Percentiles rank a stretch among this genome's conserved stretches.
phyloP scores from a whole-genome alignment of 2,329 filamentous ascomycete genomes.

The Pestalotiopsis sp. region DNA sequence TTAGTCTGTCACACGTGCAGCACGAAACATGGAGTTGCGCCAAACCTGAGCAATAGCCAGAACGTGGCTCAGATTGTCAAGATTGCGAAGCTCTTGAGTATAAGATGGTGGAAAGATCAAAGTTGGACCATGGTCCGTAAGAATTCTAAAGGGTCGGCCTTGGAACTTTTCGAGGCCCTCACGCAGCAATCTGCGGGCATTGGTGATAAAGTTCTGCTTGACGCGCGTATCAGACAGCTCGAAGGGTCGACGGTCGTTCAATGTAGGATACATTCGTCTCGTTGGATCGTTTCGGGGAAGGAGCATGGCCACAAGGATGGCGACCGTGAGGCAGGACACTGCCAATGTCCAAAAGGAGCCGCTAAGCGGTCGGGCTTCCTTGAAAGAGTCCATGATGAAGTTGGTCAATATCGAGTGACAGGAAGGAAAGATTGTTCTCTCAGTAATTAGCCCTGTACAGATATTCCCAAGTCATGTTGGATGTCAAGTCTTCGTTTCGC shows the following conservation, averaged over 20 bases:
- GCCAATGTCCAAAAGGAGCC: not conserved
- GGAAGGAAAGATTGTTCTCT: not conserved
- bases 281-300: not conserved
- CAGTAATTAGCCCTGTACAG: no score
- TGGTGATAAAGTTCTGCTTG: slow-evolving; percentile 2
- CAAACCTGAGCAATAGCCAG: not conserved
- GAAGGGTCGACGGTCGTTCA: slow-evolving; percentile 1
- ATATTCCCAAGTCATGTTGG: not conserved
- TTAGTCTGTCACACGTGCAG: not conserved
- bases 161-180: not conserved
- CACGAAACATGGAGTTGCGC: not conserved
- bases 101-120: not conserved
- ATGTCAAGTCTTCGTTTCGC: not conserved
- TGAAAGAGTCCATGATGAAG: not conserved
- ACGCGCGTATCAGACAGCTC: not conserved
- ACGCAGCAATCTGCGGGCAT: not conserved
- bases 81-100: slow-evolving; percentile 2
- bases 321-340: not conserved
- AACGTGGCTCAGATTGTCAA: slow-evolving; percentile 7
- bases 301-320: not conserved
- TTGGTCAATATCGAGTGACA: not conserved
- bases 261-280: not conserved
- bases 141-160: slow-evolving; percentile 1
- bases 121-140: not conserved
- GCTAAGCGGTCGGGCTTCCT: not conserved